A percentile compares a stretch with the other conserved stretches of the same genome.
Evolutionary conservation across 345 rosid genomes (phyloP).

Genomic region (Pelargonium nanum): DNA sequence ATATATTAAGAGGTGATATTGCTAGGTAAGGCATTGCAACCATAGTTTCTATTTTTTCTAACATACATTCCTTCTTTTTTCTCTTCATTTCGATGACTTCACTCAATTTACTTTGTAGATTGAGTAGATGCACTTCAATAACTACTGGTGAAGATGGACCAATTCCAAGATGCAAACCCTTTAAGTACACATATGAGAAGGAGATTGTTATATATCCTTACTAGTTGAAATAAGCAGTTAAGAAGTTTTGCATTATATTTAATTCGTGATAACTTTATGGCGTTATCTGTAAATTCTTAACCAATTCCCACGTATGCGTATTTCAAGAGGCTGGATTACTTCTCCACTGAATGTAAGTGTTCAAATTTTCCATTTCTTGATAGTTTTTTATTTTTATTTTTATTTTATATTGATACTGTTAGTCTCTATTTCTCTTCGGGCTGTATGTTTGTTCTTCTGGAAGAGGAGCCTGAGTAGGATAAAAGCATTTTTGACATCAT

Average conservation of each 20-base stretch:
- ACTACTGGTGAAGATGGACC: conserved; percentile 96
- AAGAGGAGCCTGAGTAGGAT: no score
- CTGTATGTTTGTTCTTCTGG: no score
- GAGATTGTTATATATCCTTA: conserved; percentile 97
- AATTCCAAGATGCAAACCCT: conserved; percentile 94
- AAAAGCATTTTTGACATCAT: no score
- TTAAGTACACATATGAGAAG: conserved; percentile 87
- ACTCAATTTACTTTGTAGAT: conserved; percentile 24
- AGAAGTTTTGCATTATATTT: conserved; percentile 3
- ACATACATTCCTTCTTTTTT: conserved; percentile 1
- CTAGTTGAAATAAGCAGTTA: background rate
- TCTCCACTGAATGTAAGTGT: conserved; percentile 96
- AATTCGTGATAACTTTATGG: background rate
- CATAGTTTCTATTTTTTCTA: conserved; percentile 1
- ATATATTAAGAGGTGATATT: conserved; percentile 85
- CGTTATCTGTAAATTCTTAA: conserved; percentile 37
- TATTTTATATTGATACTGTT: background rate
- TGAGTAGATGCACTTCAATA: conserved; percentile 80
- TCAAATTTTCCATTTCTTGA: conserved; percentile 1
- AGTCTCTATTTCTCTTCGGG: background rate
- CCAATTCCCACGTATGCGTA: conserved; percentile 70
- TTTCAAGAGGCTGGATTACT: conserved; percentile 92
- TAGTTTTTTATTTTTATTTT: background rate
- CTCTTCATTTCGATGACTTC: conserved; percentile 1
- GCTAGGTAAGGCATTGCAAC: conserved; percentile 46